phyloP scores from a whole-genome alignment of 768 basidiomycete genomes.

The Collybia sordida region DNA sequence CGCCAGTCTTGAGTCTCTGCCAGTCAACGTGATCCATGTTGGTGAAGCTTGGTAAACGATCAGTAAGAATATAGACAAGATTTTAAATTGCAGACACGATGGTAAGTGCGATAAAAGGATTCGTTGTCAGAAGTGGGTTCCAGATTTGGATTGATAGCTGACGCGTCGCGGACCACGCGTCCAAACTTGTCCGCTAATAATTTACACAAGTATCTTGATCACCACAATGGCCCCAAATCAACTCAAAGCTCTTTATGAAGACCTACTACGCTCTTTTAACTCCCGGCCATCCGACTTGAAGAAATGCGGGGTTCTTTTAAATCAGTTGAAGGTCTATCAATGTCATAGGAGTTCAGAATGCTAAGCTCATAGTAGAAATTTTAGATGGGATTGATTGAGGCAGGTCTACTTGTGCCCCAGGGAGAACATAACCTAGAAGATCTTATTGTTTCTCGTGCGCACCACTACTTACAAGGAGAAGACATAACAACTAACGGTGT shows the following conservation, averaged over 20 bases:
- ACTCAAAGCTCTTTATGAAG: conserved; percentile 60
- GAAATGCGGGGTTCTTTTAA: conserved; percentile 60
- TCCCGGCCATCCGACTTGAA: conserved; percentile 66
- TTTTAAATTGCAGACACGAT: conserved; percentile 10
- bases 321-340: conserved; percentile 70
- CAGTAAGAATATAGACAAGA: no score
- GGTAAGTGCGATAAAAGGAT: conserved; percentile 11
- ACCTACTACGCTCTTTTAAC: conserved; percentile 67
- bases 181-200: conserved; percentile 11
- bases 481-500: not conserved
- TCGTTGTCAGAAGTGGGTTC: not conserved
- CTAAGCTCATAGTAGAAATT: not conserved
- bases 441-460: conserved; percentile 67
- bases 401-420: conserved; percentile 75
- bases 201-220: conserved; percentile 6
- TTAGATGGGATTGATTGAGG: conserved; percentile 76
- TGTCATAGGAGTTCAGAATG: not conserved
- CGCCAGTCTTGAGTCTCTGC: conserved; percentile 86
- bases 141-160: conserved; percentile 32
- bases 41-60: conserved; percentile 15
- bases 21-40: conserved; percentile 75
- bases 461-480: not conserved
- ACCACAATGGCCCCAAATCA: conserved; percentile 49
- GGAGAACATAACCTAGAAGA: conserved; percentile 63
- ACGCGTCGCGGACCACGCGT: conserved; percentile 54